phyloP scores from a whole-genome alignment of 169 alveolate genomes.

The Cryptosporidium parvum region DNA sequence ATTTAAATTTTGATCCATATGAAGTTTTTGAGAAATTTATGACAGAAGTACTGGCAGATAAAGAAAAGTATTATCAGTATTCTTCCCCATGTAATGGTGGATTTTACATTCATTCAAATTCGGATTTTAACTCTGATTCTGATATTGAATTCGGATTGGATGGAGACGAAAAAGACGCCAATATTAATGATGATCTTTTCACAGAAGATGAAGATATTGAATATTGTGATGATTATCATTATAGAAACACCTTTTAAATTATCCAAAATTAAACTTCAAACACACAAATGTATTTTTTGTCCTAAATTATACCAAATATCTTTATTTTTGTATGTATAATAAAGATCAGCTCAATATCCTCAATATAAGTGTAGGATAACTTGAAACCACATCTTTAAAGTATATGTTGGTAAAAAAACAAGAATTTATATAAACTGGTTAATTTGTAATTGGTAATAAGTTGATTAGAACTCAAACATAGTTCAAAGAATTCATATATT shows the following conservation, averaged over 20 bases:
- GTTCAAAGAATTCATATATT: neutral
- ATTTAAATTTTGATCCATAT: neutral
- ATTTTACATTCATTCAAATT: constrained; percentile 8
- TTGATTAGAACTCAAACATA: neutral
- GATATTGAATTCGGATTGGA: constrained; percentile 12
- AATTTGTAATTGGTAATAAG: constrained; percentile 5
- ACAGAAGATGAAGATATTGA: constrained; percentile 35
- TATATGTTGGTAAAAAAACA: constrained; percentile 22
- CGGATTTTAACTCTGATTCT: constrained; percentile 17
- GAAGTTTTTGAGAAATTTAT: constrained; percentile 19
- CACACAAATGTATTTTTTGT: neutral
- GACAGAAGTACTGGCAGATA: constrained; percentile 24
- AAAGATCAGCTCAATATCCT: constrained; percentile 18
- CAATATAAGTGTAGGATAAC: neutral
- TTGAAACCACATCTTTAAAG: constrained; percentile 14
- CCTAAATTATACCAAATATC: neutral
- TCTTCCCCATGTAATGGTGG: constrained; percentile 27
- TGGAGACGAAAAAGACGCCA: constrained; percentile 11
- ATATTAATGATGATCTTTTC: constrained; percentile 21
- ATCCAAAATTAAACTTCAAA: neutral
- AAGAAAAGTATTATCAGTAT: constrained; percentile 5
- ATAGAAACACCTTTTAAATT: constrained; percentile 1
- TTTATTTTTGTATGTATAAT: constrained; percentile 13
- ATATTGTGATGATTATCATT: neutral
- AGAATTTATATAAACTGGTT: neutral